Base-by-base conservation (phyloP, 1,284 basidiomycete species). In the Ustanciosporium gigantosporum region DNA sequence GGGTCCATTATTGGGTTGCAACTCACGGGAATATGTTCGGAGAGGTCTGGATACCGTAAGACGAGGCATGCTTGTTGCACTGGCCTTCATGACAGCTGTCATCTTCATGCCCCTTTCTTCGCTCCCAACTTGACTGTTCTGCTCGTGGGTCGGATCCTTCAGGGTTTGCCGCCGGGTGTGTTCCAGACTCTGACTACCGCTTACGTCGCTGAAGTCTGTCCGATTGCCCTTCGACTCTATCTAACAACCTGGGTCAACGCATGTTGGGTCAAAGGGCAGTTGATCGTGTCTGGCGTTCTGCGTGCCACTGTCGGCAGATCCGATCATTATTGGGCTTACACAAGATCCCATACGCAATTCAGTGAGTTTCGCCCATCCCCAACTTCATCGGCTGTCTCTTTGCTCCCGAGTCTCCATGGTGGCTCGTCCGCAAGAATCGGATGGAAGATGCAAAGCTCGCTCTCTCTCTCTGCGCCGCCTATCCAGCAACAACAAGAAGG, bases 141-240 rank as follows among this genome's bases (percentile, higher is more conserved):
- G 8, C 37, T 39, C 24, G 11, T 37, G 14, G 36, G 36, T 16
- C 36, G 24, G 36, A 23, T 37, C 24, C 37, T 39, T 21, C 21
- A 39, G 23, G 37, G 23, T 27, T 25, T 39, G 5, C 37, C 37
- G 23, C 20, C 8, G 37, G 23, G 37, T 39, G 7, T 6, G 5
- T 24, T 39, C 36, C 78, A 80, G 53, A 80, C 81, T 0, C 61
- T 82, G 1, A 80, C 80, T 2, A 80, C 79, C 2, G 70, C 80
- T 0, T 83, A 81, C 48, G 81, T 82, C 11, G 77, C 79, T 21
- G 82, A 83, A 35, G 76, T 83, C 21, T 78, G 77, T 25, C 82
- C 82, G 3, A 79, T 79, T 31, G 70, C 74, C 7, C 72, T 82
- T 0, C 79, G 82, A 17, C 77, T 73, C 19, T 80, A 80, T 62